A percentile compares a stretch with the other conserved stretches of the same genome.
Evolutionary conservation across 148 eudicot genomes (phyloP).

Genomic region (Talinum fruticosum): DNA sequence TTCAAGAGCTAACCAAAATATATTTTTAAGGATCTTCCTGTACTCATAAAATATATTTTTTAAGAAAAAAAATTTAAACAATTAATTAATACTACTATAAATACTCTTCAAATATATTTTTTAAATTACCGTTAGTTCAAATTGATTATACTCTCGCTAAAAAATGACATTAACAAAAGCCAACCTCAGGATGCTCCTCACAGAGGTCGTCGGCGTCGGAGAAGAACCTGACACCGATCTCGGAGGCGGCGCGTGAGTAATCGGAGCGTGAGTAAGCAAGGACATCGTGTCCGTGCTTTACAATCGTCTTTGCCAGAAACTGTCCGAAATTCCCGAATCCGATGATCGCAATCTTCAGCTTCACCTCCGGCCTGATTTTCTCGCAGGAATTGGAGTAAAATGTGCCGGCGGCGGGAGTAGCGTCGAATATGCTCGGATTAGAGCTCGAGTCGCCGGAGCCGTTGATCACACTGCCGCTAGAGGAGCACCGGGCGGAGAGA

Average conservation of each 20-base stretch:
- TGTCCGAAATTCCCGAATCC: slow-evolving; percentile 80
- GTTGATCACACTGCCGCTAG: background rate
- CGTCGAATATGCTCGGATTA: background rate
- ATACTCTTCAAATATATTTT: too few species aligned
- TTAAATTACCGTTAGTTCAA: too few species aligned
- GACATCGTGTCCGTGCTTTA: slow-evolving; percentile 55
- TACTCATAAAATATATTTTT: too few species aligned
- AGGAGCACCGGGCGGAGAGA: background rate
- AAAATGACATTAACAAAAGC: too few species aligned
- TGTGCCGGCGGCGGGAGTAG: background rate
- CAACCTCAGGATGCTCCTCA: slow-evolving; percentile 65
- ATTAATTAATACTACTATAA: too few species aligned
- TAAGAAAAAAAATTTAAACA: too few species aligned
- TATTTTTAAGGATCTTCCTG: too few species aligned
- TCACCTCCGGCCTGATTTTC: background rate
- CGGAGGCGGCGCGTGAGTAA: slow-evolving; percentile 30
- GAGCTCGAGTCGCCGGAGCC: background rate
- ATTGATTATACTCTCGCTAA: too few species aligned
- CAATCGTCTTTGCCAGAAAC: slow-evolving; percentile 56
- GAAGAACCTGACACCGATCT: slow-evolving; percentile 55
- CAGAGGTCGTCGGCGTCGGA: slow-evolving; percentile 53
- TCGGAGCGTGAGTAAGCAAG: slow-evolving; percentile 58
- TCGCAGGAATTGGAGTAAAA: background rate
- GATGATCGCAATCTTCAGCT: slow-evolving; percentile 54
- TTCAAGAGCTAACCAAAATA: too few species aligned